phyloP scores from a whole-genome alignment of 202 grass and related monocot genomes.

The Thinopyrum obtusiflorum region DNA sequence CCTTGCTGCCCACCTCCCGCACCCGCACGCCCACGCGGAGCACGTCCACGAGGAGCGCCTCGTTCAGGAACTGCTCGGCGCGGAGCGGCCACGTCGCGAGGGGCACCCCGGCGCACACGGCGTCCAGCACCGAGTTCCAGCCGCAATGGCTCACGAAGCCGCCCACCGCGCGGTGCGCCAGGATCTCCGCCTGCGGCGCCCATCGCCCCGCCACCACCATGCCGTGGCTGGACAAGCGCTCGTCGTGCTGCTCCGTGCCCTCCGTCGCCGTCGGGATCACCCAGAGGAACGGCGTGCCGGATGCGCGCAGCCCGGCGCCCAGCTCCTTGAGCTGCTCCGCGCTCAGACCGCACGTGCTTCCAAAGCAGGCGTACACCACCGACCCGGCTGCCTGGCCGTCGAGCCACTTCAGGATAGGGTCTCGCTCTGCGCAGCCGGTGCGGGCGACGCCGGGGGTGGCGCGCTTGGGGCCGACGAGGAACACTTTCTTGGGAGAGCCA shows the following conservation, averaged over 20 bases:
- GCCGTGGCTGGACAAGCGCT: constrained; percentile 29
- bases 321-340: constrained; percentile 44
- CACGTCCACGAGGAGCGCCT: constrained; percentile 51
- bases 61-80: constrained; percentile 59
- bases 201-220: constrained; percentile 56
- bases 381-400: constrained; percentile 32
- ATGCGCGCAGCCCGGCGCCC: constrained; percentile 36
- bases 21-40: constrained; percentile 37
- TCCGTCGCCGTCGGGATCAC: constrained; percentile 20
- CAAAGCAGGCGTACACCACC: constrained; percentile 77
- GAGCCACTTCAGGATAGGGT: constrained; percentile 53
- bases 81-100: constrained; percentile 56
- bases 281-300: constrained; percentile 43
- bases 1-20: constrained; percentile 9
- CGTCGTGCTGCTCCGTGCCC: constrained; percentile 33
- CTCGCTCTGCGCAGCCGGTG: not conserved
- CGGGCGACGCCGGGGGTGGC: not conserved
- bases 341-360: constrained; percentile 50
- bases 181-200: constrained; percentile 46
- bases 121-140: constrained; percentile 53
- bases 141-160: constrained; percentile 58
- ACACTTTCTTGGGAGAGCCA: constrained; percentile 25
- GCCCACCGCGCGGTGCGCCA: constrained; percentile 44
- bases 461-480: constrained; percentile 43
- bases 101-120: constrained; percentile 18